These are phyloP conservation scores for Fomitopsis pulvina DNA, from an alignment of 768 basidiomycete species.

Conservation along the genomic window DNA sequence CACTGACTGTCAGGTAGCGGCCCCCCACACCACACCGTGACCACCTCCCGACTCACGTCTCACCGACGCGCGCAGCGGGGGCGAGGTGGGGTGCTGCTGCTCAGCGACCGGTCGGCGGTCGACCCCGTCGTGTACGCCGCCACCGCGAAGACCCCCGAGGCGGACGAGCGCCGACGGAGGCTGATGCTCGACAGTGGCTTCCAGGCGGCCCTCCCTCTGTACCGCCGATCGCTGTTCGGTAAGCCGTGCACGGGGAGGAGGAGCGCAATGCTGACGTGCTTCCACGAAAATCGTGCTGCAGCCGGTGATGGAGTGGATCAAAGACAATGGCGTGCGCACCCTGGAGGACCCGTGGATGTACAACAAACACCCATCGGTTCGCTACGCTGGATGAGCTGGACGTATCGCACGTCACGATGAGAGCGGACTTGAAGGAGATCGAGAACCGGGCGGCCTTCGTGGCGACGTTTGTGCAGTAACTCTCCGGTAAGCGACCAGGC, in stretches of 20 bases:
- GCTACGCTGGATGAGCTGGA: conserved; percentile 30
- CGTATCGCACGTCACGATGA: conserved; percentile 41
- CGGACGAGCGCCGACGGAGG: conserved; percentile 28
- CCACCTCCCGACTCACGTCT: too few relatives aligned
- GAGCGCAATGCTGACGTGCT: background rate
- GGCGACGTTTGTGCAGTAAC: background rate
- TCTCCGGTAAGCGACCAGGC: too few relatives aligned
- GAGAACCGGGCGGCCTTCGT: conserved; percentile 16
- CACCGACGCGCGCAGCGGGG: conserved; percentile 1
- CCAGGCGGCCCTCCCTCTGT: conserved; percentile 33
- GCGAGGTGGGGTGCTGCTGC: conserved; percentile 25
- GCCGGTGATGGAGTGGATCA: conserved; percentile 52
- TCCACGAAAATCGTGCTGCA: conserved; percentile 36
- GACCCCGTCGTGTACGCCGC: conserved; percentile 59
- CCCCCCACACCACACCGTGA: too few relatives aligned
- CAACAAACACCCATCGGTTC: background rate
- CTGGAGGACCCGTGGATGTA: conserved; percentile 38
- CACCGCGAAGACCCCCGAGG: conserved; percentile 35
- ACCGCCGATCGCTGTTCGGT: conserved; percentile 39
- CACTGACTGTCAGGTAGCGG: too few relatives aligned
- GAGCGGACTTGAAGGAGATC: conserved; percentile 36
- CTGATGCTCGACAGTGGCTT: conserved; percentile 35
- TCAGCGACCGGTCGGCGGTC: conserved; percentile 60
- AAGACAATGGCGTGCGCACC: conserved; percentile 57
- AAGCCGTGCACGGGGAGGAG: conserved; percentile 2